Base-by-base conservation (phyloP, 345 rosid species). In the Arabis alpina region DNA sequence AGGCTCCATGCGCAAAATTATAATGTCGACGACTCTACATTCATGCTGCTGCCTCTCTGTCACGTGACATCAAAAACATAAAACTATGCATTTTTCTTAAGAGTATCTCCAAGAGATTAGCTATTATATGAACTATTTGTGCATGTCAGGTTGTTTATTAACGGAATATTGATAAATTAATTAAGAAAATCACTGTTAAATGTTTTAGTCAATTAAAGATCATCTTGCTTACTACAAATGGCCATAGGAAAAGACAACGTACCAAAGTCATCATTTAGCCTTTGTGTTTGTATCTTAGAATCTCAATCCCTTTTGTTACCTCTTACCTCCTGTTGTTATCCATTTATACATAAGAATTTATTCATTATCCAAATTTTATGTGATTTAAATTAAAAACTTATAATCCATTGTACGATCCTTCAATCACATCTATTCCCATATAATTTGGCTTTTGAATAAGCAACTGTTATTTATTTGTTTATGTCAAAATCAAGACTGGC, bases 1-100 rank as follows among this genome's bases (percentile, higher is more conserved):
- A 60, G 72, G 66, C 69, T 75, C 70, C 88, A 77, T 79, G 85
- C 85, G 68, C 37, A 57, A 49, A 83, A 82, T 83, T 74, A 87
- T 85, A 25, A 41, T 85, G 89, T 83, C 89, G 75, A 55, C 82
- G 68, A 75, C 43, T 60, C 51, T 70, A 42, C 44, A 70, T 59
- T 78, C 83, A 73, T 50, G 68, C 65, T 52, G 62, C 63, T 62
- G 62, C 70, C 80, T 68, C 74, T 49, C 79, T 78, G 56, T 54
- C 80, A 77, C 69, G 53, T 48, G 63, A 65, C 73, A 56, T 69
- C 12, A 63, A 59, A 70, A 45, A 14, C 34, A 56, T 55, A 49
- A 42, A 51, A 65, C 70, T 61, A 32, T 32, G 36, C 36, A 32
- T 32, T 6, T 32, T 32, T 32, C 36, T 4, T 32, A 32, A 32